These are phyloP conservation scores for Colletotrichum tofieldiae DNA, from an alignment of 2,329 filamentous ascomycete species.

Conservation along the genomic window DNA sequence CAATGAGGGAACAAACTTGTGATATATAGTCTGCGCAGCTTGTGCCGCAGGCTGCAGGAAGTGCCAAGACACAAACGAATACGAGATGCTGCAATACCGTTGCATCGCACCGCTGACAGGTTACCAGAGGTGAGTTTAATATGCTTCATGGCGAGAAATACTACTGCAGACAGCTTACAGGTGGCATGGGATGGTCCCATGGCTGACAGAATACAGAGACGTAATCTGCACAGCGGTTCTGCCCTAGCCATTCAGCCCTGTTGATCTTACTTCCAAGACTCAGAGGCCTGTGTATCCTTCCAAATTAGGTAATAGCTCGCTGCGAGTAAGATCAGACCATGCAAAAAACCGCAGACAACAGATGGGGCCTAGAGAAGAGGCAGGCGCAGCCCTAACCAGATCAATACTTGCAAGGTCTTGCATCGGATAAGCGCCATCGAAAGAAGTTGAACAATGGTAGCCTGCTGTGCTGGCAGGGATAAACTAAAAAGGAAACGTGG, in stretches of 20 bases:
- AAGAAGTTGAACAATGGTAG: neutral
- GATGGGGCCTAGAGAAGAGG: neutral
- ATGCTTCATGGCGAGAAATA: neutral
- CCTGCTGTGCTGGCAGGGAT: neutral
- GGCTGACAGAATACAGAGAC: neutral
- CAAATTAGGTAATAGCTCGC: conserved; percentile 22
- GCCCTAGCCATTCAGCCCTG: conserved; percentile 23
- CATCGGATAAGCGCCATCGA: neutral
- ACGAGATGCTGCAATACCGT: conserved; percentile 30
- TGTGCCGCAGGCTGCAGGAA: neutral
- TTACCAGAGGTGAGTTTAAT: neutral
- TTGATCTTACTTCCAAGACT: conserved; percentile 20
- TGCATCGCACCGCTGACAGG: conserved; percentile 23
- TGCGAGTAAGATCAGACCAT: conserved; percentile 24
- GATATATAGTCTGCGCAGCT: conserved; percentile 5
- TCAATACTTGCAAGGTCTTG: neutral
- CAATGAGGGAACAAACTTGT: neutral
- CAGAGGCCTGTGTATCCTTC: conserved; percentile 17
- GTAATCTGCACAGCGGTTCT: neutral
- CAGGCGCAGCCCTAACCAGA: neutral
- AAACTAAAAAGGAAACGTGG: neutral
- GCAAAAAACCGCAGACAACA: neutral
- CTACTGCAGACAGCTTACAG: conserved; percentile 11
- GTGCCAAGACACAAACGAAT: conserved; percentile 38
- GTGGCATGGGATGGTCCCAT: neutral